These are phyloP conservation scores for Scleromitrula shiraiana DNA, from an alignment of 2,329 filamentous ascomycete genomes.

Conservation along the genomic window DNA sequence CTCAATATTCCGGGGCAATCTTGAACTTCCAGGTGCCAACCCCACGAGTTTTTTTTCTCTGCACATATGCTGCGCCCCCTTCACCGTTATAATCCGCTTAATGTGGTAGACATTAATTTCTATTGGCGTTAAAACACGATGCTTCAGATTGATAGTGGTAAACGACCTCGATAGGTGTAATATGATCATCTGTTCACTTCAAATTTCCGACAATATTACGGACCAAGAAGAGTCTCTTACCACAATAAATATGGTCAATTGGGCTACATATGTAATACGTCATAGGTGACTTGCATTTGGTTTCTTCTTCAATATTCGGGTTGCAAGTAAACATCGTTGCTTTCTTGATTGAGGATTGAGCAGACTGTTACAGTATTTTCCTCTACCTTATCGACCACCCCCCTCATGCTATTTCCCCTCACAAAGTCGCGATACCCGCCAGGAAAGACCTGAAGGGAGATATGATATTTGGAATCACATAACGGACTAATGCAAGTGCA, in stretches of 20 bases:
- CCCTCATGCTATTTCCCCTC: too few relatives aligned
- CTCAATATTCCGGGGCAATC: too few relatives aligned
- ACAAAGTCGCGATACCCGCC: constrained; percentile 1
- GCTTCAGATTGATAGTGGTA: neutral
- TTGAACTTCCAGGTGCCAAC: neutral
- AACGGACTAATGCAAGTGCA: constrained; percentile 4
- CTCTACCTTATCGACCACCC: too few relatives aligned
- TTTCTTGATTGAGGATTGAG: too few relatives aligned
- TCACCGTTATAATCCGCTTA: constrained; percentile 9
- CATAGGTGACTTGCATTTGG: neutral
- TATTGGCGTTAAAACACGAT: constrained; percentile 1
- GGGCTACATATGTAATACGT: neutral
- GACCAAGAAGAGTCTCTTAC: neutral
- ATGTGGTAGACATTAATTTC: neutral
- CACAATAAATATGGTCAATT: neutral
- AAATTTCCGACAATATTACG: constrained; percentile 1
- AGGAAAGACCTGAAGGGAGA: too few relatives aligned
- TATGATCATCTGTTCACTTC: constrained; percentile 17
- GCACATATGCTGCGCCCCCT: neutral
- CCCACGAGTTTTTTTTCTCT: constrained; percentile 1
- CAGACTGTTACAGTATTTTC: neutral
- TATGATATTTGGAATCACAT: neutral
- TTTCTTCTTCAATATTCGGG: too few relatives aligned
- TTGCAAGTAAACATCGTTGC: too few relatives aligned
- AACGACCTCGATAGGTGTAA: neutral